Evolutionary conservation across 1,284 basidiomycete species (phyloP).

Genomic region (Puccinia novopanici): DNA sequence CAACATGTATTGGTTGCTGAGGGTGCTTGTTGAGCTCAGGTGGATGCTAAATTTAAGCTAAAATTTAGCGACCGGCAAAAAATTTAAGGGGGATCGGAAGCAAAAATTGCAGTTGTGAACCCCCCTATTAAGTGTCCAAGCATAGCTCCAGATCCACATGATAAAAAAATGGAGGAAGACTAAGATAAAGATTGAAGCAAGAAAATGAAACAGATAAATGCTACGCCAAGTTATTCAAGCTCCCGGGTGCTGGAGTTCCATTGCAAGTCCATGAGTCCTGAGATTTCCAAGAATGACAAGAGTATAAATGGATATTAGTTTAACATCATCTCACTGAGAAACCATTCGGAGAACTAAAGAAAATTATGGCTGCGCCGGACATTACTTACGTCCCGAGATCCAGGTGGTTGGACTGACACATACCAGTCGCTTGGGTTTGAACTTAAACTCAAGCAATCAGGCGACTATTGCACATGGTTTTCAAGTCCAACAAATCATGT

Average conservation of each 20-base stretch:
- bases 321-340: background rate
- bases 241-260: conserved; percentile 14
- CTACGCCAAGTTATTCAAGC: no score
- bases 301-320: background rate
- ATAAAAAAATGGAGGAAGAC: no score
- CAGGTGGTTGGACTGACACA: background rate
- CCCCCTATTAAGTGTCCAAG: no score
- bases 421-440: conserved; percentile 27
- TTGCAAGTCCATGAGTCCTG: conserved; percentile 21
- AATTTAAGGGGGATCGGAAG: no score
- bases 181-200: no score
- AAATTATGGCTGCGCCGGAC: background rate
- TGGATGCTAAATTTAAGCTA: no score
- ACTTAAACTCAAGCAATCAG: conserved; percentile 2
- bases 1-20: no score
- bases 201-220: no score
- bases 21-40: no score
- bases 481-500: background rate
- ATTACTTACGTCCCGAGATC: conserved; percentile 24
- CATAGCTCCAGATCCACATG: no score
- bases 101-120: no score
- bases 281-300: background rate
- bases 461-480: background rate
- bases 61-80: no score
- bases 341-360: background rate